Evolutionary conservation across 176 grass and related monocot genomes (phyloP).

Genomic region (Pontederia paniculata): DNA sequence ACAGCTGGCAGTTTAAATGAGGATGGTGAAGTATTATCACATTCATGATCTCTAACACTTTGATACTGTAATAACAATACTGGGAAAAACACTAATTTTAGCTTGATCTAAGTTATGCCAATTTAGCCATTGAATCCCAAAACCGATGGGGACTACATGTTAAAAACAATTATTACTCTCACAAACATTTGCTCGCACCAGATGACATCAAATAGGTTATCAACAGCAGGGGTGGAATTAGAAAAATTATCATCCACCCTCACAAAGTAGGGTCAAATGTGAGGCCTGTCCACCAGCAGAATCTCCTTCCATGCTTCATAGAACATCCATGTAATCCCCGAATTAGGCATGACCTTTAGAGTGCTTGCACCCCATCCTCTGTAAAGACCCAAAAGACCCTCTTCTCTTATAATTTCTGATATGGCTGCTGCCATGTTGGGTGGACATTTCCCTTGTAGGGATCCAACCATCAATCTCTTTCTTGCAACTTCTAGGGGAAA

Average conservation of each 20-base stretch:
- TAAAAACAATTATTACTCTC: no score
- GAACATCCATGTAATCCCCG: slow-evolving; percentile 92
- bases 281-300: slow-evolving; percentile 24
- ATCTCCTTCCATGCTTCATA: slow-evolving; percentile 93
- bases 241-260: neutral
- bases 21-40: no score
- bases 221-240: neutral
- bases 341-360: slow-evolving; percentile 81
- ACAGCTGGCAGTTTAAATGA: no score
- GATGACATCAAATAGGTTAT: neutral
- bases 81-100: no score
- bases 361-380: slow-evolving; percentile 71
- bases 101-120: no score
- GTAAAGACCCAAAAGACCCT: slow-evolving; percentile 55
- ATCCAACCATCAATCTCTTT: slow-evolving; percentile 76
- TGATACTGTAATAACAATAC: no score
- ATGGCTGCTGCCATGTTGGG: slow-evolving; percentile 55
- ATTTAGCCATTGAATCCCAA: no score
- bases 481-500: slow-evolving; percentile 87
- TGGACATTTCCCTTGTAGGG: slow-evolving; percentile 56
- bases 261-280: neutral
- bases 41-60: no score
- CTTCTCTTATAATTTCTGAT: slow-evolving; percentile 48
- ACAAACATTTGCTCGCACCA: no score
- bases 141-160: no score